phyloP scores from a whole-genome alignment of 202 grass and related monocot species.

The Thinopyrum obtusiflorum region DNA sequence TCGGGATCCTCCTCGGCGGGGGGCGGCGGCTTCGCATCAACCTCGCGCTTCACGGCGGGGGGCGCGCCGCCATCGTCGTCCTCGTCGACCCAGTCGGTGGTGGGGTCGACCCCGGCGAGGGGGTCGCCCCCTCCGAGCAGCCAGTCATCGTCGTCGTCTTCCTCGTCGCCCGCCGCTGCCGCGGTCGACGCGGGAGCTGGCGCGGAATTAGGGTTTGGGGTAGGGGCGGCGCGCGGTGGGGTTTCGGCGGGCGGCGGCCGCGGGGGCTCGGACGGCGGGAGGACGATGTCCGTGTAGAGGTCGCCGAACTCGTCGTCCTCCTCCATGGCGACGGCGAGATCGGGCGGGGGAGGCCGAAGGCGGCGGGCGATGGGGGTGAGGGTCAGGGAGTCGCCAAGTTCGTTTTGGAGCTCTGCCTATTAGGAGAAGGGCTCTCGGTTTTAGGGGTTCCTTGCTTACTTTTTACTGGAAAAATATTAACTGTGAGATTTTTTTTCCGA shows the following conservation, averaged over 20 bases:
- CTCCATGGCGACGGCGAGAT: conserved; percentile 55
- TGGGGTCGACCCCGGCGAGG: conserved; percentile 52
- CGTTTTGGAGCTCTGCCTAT: conserved; percentile 4
- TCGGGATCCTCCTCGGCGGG: conserved; percentile 22
- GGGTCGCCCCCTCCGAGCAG: conserved; percentile 53
- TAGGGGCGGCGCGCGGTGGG: background rate
- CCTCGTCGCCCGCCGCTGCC: background rate
- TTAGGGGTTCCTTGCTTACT: background rate
- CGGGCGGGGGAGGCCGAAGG: background rate
- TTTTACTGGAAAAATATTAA: no score
- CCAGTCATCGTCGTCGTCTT: conserved; percentile 72
- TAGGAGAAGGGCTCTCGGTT: background rate
- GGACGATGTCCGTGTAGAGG: conserved; percentile 85
- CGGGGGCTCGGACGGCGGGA: conserved; percentile 35
- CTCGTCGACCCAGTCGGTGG: conserved; percentile 65
- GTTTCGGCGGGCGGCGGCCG: background rate
- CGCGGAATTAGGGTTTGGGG: conserved; percentile 32
- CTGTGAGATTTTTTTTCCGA: no score
- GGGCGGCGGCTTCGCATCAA: background rate
- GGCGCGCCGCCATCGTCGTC: conserved; percentile 24
- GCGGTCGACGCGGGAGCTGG: background rate
- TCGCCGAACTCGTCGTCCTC: conserved; percentile 97
- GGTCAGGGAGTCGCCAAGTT: background rate
- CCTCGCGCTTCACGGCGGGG: conserved; percentile 23
- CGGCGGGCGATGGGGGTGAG: conserved; percentile 39